These are phyloP conservation scores for Cercospora janseana DNA, from an alignment of 2,329 filamentous ascomycete species.

Conservation along the genomic window DNA sequence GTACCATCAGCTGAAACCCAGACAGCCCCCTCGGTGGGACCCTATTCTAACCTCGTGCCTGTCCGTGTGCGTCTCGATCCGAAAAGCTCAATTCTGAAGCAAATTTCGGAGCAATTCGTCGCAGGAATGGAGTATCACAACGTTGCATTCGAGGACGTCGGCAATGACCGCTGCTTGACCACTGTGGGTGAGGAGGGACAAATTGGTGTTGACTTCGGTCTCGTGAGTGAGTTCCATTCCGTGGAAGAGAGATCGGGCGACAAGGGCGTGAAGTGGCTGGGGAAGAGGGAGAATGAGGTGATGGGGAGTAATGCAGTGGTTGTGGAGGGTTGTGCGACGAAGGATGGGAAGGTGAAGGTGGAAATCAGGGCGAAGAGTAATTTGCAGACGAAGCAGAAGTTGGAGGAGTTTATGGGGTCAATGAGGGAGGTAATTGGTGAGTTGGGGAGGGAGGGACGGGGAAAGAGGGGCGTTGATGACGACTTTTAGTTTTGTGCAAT, in stretches of 20 bases:
- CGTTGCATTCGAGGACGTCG: constrained; percentile 1
- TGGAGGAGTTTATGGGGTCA: background rate
- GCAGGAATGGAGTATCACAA: constrained; percentile 6
- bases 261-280: constrained; percentile 2
- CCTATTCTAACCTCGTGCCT: constrained; percentile 1
- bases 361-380: constrained; percentile 5
- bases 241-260: background rate
- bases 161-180: constrained; percentile 2
- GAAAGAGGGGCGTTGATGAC: background rate
- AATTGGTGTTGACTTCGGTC: constrained; percentile 1
- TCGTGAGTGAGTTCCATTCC: constrained; percentile 2
- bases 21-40: background rate
- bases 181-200: background rate
- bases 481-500: background rate
- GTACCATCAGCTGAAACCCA: background rate
- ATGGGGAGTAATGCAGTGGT: constrained; percentile 6
- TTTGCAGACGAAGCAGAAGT: constrained; percentile 4
- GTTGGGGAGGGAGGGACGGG: background rate
- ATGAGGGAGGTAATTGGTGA: background rate
- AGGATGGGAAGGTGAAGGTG: background rate
- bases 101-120: constrained; percentile 12
- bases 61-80: constrained; percentile 9
- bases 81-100: constrained; percentile 2
- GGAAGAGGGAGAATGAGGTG: background rate
- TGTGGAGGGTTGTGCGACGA: background rate